Percentiles rank a stretch among this genome's conserved stretches.
Evolutionary conservation across 202 grass and related monocot species (phyloP).

Genomic region (Elaeis oleifera): DNA sequence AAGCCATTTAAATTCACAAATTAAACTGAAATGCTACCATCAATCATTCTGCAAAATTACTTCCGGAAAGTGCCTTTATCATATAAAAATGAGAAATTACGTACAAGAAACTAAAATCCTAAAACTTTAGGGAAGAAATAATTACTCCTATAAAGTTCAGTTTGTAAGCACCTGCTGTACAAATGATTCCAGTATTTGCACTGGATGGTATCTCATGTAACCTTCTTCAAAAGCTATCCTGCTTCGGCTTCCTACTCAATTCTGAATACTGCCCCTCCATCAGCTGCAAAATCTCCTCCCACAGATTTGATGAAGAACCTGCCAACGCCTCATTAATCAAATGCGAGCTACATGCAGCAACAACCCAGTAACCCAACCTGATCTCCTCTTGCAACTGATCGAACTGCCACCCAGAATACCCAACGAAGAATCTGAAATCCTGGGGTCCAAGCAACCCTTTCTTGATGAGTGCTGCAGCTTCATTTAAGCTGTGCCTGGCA

Average conservation of each 20-base stretch:
- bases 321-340: constrained; percentile 39
- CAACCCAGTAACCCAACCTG: constrained; percentile 62
- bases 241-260: constrained; percentile 70
- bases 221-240: constrained; percentile 33
- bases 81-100: too few species aligned
- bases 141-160: too few species aligned
- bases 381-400: constrained; percentile 84
- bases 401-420: constrained; percentile 62
- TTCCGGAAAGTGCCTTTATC: too few species aligned
- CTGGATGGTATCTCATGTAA: too few species aligned
- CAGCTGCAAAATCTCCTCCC: constrained; percentile 74
- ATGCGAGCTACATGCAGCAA: constrained; percentile 62
- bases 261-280: constrained; percentile 75
- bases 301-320: constrained; percentile 32
- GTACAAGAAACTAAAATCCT: too few species aligned
- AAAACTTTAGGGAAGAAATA: too few species aligned
- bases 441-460: constrained; percentile 37
- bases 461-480: constrained; percentile 39
- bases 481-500: constrained; percentile 45
- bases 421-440: constrained; percentile 72
- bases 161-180: too few species aligned
- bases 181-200: too few species aligned
- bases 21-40: too few species aligned
- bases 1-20: too few species aligned
- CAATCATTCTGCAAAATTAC: too few species aligned